These are phyloP conservation scores for Echinosophora koreensis DNA, from an alignment of 306 rosid genomes.

Conservation along the genomic window DNA sequence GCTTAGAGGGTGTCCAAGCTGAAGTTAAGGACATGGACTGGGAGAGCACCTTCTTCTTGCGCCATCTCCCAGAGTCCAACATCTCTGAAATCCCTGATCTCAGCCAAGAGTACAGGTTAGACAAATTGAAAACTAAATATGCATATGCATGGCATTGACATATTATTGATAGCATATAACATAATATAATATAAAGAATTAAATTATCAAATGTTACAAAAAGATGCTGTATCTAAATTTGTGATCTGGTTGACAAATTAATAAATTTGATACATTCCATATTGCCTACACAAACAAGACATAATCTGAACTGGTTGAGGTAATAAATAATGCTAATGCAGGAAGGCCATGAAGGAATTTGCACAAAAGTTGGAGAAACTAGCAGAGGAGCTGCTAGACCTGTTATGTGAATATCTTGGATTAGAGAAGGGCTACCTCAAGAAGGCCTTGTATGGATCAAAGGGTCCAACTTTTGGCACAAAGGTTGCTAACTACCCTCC, in stretches of 20 bases:
- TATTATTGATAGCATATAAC: neutral
- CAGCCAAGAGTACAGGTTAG: conserved; percentile 58
- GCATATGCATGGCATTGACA: neutral
- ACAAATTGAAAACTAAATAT: neutral
- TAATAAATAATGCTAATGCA: conserved; percentile 45
- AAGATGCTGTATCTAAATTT: neutral
- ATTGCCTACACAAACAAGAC: neutral
- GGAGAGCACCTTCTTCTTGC: conserved; percentile 77
- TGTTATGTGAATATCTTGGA: conserved; percentile 80
- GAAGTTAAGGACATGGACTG: conserved; percentile 73
- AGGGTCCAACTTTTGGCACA: conserved; percentile 75
- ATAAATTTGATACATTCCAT: neutral
- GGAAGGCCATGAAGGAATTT: conserved; percentile 70
- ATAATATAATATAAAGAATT: neutral
- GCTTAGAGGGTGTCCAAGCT: conserved; percentile 53
- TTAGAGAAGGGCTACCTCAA: conserved; percentile 68
- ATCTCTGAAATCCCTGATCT: conserved; percentile 69
- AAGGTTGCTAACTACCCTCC: conserved; percentile 83
- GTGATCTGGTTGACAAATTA: neutral
- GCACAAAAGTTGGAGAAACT: conserved; percentile 61
- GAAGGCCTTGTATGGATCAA: conserved; percentile 66
- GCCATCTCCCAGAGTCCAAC: conserved; percentile 70
- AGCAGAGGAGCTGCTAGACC: conserved; percentile 70
- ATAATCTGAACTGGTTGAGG: neutral
- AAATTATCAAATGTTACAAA: neutral